Percentiles rank a stretch among this genome's conserved stretches.
These are phyloP conservation scores for Gamsiella multidivaricata DNA, from an alignment of 192 early-diverging fungal species.

Conservation along the genomic window DNA sequence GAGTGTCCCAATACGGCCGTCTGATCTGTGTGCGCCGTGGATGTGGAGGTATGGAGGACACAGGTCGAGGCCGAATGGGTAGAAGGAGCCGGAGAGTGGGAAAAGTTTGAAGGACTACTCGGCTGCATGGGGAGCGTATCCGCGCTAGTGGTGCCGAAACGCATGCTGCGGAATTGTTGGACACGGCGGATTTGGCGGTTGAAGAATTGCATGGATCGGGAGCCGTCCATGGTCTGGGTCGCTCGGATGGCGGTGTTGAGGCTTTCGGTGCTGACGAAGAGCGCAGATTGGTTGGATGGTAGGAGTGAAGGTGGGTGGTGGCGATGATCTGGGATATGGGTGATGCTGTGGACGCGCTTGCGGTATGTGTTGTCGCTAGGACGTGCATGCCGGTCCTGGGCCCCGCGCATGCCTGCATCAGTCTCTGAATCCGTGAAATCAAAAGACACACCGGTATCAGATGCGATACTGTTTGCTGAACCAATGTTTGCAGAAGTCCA, in stretches of 20 bases:
- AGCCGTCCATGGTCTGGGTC: neutral
- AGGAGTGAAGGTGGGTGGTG: no score
- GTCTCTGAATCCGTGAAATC: neutral
- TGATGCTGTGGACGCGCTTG: neutral
- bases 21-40: conserved; percentile 2
- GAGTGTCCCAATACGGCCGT: neutral
- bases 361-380: conserved; percentile 8
- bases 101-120: conserved; percentile 3
- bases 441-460: neutral
- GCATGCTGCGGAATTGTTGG: conserved; percentile 1
- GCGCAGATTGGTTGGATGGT: no score
- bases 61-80: neutral
- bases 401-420: neutral
- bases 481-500: neutral
- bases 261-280: conserved; percentile 17
- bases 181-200: conserved; percentile 6
- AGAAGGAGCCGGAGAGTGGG: neutral
- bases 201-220: conserved; percentile 7
- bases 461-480: neutral
- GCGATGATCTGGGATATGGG: no score
- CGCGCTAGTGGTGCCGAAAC: neutral
- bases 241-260: neutral
- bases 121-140: neutral
- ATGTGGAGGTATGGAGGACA: conserved; percentile 11
- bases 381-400: neutral